These are phyloP conservation scores for Coemansia umbellata DNA, from an alignment of 192 early-diverging fungal species.

Conservation along the genomic window DNA sequence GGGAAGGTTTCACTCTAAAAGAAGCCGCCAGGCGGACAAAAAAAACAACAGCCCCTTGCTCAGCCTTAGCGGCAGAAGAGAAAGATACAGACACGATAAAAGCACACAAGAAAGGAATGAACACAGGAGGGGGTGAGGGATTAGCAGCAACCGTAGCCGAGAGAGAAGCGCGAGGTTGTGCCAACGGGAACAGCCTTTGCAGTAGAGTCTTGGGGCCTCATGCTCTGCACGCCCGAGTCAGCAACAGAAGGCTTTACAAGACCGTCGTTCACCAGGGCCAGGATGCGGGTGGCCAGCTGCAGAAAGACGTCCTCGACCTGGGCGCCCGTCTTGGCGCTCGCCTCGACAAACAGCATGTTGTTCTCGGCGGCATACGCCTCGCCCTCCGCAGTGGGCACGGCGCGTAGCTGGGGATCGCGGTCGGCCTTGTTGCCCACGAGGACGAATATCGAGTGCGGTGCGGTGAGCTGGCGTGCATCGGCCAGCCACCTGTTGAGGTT, in stretches of 20 bases:
- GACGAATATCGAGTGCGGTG: conserved; percentile 63
- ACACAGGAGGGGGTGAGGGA: background rate
- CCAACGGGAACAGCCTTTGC: conserved; percentile 1
- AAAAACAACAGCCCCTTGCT: too few relatives aligned
- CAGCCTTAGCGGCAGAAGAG: too few relatives aligned
- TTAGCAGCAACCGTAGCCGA: conserved; percentile 23
- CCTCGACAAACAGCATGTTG: conserved; percentile 58
- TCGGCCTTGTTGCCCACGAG: conserved; percentile 70
- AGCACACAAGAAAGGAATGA: background rate
- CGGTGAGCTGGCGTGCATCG: conserved; percentile 64
- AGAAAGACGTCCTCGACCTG: conserved; percentile 52
- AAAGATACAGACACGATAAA: background rate
- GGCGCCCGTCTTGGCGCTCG: conserved; percentile 62
- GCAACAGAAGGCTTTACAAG: conserved; percentile 22
- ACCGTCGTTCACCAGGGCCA: conserved; percentile 21
- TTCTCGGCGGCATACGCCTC: conserved; percentile 53
- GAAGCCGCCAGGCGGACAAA: too few relatives aligned
- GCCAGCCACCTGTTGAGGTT: conserved; percentile 63
- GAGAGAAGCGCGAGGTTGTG: conserved; percentile 8
- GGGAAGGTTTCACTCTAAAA: too few relatives aligned
- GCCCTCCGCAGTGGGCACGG: conserved; percentile 54
- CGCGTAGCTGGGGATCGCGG: conserved; percentile 16
- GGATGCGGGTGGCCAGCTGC: conserved; percentile 22
- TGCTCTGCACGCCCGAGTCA: conserved; percentile 52
- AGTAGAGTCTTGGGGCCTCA: conserved; percentile 26